Base-by-base conservation (phyloP, 306 rosid species). In the Betula pendula region DNA sequence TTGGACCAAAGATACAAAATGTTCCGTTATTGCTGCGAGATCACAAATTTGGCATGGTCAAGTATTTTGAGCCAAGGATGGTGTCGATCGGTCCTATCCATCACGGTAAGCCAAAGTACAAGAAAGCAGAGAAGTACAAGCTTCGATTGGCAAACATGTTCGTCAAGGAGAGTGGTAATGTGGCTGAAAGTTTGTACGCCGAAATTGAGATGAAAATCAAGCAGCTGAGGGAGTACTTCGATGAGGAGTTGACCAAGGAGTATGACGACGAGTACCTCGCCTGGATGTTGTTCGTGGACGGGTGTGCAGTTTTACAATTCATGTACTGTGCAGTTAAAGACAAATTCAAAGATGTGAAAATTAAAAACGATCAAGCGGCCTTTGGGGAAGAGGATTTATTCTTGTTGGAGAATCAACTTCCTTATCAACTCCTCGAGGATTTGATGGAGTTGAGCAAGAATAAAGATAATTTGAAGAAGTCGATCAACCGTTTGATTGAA, bases 401-500 rank as follows among this genome's bases (percentile, higher is more conserved):
- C 72, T 56, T 82, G 75, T 65, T 82, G n/a, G 85, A 82, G 68
- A 82, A 82, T 22, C 82, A 77, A 58, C 51, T 82, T 49, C 82
- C 85, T 11, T 82, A 22, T 31, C 0, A 20, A 8, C 72, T 72
- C 43, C 79, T 82, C 33, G 3, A 4, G 47, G 15, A 5, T 17
- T 49, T 75, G 67, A 75, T 75, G 68, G 50, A 5, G 45, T 7
- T 0, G 14, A 42, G 71, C 43, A 0, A 0, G 6, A 44, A 42
- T 2, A 0, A 42, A 45, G 0, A n/a, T n/a, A n/a, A 1, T 1
- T 1, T 0, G 11, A 7, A 2, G 1, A 3, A 1, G 0, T 67
- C 72, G 1, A 73, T 82, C 1, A 9, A 0, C 0, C 0, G 0
- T 0, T 76, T 71, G 31, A 33, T 65, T 33, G 2, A n/a, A n/a